Base-by-base conservation (phyloP, 495 filamentous ascomycete genomes). In the Glonium stellatum region DNA sequence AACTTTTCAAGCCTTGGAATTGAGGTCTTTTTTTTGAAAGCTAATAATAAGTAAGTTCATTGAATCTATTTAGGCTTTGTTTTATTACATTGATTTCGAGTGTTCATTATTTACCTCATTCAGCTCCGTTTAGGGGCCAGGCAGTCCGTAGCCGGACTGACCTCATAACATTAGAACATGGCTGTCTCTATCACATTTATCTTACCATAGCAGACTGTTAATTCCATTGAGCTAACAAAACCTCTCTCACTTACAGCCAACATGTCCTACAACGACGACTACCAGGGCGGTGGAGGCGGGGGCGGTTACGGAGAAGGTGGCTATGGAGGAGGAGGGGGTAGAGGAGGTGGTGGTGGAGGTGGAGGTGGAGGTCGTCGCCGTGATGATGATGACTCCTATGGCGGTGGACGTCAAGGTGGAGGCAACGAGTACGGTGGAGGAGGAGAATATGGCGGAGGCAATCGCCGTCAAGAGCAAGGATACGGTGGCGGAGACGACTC, bases 231-330 rank as follows among this genome's bases (percentile, higher is more conserved):
- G 13, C 42, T 50, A 55, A 57, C 35, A 1, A 19, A 37, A 11
- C 18, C 19, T n/a, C 25, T 44, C 50, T 18, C 23, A 1, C 39
- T 12, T 23, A 50, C 21, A 34, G 36, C 25, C 31, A 18, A 52
- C 19, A 66, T 66, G 64, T 62, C 64, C 34, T 66, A 62, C 64
- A 57, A 62, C 59, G 51, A 67, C 23, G 25, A 58, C 19, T 44
- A 58, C 56, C 22, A 64, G 27, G 50, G 44, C 36, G 22, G 51
- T 37, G n/a, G 61, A 21, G 60, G 65, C 61, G 55, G 57, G n/a
- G n/a, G n/a, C n/a, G n/a, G n/a, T n/a, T 52, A 60, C 56, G 39
- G 64, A 25, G 55, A 44, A 50, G n/a, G 57, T 1, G 15, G 51
- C 21, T 27, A 54, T 1, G 36, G 22, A 19, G 37, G 37, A 1